Base-by-base conservation (phyloP, 805 yeast species). In the Lipomyces spencermartinsiae region DNA sequence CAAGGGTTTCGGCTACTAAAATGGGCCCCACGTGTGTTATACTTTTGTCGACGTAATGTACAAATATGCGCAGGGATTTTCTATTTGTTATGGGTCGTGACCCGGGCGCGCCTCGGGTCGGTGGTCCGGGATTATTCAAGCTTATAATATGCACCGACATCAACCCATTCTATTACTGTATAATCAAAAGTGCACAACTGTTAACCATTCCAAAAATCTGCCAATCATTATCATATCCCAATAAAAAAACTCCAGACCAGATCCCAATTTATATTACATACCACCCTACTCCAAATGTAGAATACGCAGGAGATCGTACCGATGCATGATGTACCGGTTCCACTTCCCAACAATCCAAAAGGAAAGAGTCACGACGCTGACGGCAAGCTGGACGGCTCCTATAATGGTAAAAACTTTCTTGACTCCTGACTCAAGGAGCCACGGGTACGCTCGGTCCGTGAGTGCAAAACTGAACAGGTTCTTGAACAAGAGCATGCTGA, bases 301-400 rank as follows among this genome's bases (percentile, higher is more conserved):
- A 43, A 43, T 43, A 43, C 22, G 49, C 53, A 69, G 39, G 22
- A 69, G 25, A 58, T 64, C 39, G 31, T 58, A 29, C 61, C 37
- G 54, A 33, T 62, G 70, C 65, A 66, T 55, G 34, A 57, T 53
- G 31, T 60, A 63, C 61, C 72, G 61, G 31, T 57, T 59, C 43
- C 51, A 35, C 62, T 68, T 71, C 12, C 73, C 73, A 22, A 70
- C 59, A 34, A 66, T 58, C 63, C 66, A 71, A 39, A 59, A 61
- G 19, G 53, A 7, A 31, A 68, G 25, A 4, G 71, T 68, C 14
- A 64, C 10, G 4, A 63, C 63, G 22, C 68, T 58, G 14, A 68
- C 65, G 8, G 63, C 73, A 22, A 62, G 62, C 67, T 71, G 74
- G 22, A 71, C 69, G 16, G 71, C 69, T 25, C 74, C 73, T 16